Evolutionary conservation across 192 early-diverging fungal species (phyloP).

Genomic region (Backusella tarrabulga): DNA sequence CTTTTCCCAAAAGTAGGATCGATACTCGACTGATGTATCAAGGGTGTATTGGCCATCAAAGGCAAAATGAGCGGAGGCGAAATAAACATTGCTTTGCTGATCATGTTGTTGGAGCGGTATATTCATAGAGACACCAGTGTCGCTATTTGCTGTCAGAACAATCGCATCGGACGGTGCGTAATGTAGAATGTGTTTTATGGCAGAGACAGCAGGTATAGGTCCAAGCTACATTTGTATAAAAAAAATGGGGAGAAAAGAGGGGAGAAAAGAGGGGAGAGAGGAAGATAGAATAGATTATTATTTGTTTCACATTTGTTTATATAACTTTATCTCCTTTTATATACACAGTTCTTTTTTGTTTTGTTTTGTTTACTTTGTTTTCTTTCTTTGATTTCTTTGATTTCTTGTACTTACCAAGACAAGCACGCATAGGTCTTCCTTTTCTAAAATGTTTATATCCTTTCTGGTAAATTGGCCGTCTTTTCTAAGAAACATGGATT

Average conservation of each 20-base stretch:
- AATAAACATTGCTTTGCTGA: conserved; percentile 25
- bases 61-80: conserved; percentile 12
- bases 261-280: neutral
- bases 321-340: neutral
- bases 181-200: neutral
- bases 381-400: neutral
- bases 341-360: neutral
- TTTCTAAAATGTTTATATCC: conserved; percentile 10
- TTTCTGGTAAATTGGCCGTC: conserved; percentile 14
- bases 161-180: conserved; percentile 18
- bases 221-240: conserved; percentile 14
- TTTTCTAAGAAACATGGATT: conserved; percentile 18
- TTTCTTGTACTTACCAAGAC: conserved; percentile 17
- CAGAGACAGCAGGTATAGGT: conserved; percentile 22
- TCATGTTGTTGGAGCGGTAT: conserved; percentile 17
- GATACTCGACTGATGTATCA: conserved; percentile 16
- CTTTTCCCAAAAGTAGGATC: conserved; percentile 30
- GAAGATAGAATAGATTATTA: neutral
- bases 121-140: neutral
- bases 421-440: conserved; percentile 19
- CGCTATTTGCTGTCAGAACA: conserved; percentile 11
- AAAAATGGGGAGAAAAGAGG: neutral
- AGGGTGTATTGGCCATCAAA: conserved; percentile 18
- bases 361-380: neutral
- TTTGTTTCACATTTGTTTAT: neutral